These are phyloP conservation scores for Globisporangium paddicum DNA, from an alignment of 352 stramenopile genomes.

Conservation along the genomic window DNA sequence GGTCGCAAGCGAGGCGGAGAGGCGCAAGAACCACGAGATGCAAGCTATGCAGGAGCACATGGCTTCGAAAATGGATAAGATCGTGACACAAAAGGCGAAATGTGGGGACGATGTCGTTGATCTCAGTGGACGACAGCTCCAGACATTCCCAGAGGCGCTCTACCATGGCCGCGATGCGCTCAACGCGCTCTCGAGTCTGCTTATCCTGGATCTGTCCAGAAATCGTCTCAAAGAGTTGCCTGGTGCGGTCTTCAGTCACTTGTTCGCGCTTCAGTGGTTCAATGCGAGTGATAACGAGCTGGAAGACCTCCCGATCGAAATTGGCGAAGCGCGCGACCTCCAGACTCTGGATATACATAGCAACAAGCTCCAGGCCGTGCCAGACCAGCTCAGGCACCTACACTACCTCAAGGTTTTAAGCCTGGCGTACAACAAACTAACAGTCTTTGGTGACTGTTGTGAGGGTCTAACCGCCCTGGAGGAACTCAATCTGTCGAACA, in stretches of 20 bases:
- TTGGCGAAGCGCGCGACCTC: slow-evolving; percentile 50
- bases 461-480: slow-evolving; percentile 31
- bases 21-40: slow-evolving; percentile 36
- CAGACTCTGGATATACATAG: slow-evolving; percentile 37
- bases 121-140: slow-evolving; percentile 26
- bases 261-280: slow-evolving; percentile 52
- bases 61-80: slow-evolving; percentile 43
- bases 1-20: slow-evolving; percentile 34
- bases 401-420: slow-evolving; percentile 40
- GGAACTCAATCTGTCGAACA: slow-evolving; percentile 50
- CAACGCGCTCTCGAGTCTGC: slow-evolving; percentile 44
- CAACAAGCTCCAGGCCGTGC: slow-evolving; percentile 40
- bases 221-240: slow-evolving; percentile 48
- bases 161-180: slow-evolving; percentile 53
- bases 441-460: slow-evolving; percentile 42
- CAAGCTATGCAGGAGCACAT: slow-evolving; percentile 54
- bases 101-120: slow-evolving; percentile 50
- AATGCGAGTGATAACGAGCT: slow-evolving; percentile 56
- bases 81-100: slow-evolving; percentile 44
- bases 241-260: slow-evolving; percentile 42
- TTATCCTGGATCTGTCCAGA: slow-evolving; percentile 59
- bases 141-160: slow-evolving; percentile 32
- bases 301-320: slow-evolving; percentile 34
- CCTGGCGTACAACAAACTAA: slow-evolving; percentile 40
- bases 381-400: slow-evolving; percentile 23